phyloP scores from a whole-genome alignment of 768 basidiomycete genomes.

The Hericium rajendrae region DNA sequence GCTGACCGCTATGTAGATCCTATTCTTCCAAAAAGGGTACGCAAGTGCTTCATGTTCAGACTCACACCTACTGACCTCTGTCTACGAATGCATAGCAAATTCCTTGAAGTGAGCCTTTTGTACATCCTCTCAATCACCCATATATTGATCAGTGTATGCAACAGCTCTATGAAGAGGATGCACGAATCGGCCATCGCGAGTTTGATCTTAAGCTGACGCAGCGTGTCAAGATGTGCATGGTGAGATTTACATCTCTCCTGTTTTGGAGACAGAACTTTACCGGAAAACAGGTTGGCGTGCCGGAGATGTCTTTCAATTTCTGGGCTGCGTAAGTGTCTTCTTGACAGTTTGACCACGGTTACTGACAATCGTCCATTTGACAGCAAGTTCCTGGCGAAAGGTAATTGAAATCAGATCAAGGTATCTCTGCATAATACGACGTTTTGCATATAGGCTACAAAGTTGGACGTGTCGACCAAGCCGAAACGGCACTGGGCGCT shows the following conservation, averaged over 20 bases:
- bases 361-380: conserved; percentile 1
- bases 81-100: conserved; percentile 47
- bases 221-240: conserved; percentile 99
- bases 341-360: not conserved
- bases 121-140: not conserved
- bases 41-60: not conserved
- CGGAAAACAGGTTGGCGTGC: conserved; percentile 72
- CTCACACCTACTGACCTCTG: conserved; percentile 14
- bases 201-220: conserved; percentile 91
- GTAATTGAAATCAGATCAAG: conserved; percentile 21
- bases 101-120: conserved; percentile 50
- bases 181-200: conserved; percentile 82
- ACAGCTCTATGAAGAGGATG: conserved; percentile 91
- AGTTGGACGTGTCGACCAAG: conserved; percentile 94
- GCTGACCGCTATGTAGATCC: conserved; percentile 34
- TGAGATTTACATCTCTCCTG: conserved; percentile 21
- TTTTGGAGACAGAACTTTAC: not conserved
- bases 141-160: not conserved
- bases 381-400: conserved; percentile 80
- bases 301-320: conserved; percentile 86
- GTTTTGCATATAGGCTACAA: conserved; percentile 57
- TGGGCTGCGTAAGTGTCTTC: conserved; percentile 68
- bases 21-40: conserved; percentile 98
- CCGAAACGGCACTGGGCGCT: conserved; percentile 92
- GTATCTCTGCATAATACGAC: not conserved